Evolutionary conservation across 768 basidiomycete genomes (phyloP).

Genomic region (Tricholoma terreum): DNA sequence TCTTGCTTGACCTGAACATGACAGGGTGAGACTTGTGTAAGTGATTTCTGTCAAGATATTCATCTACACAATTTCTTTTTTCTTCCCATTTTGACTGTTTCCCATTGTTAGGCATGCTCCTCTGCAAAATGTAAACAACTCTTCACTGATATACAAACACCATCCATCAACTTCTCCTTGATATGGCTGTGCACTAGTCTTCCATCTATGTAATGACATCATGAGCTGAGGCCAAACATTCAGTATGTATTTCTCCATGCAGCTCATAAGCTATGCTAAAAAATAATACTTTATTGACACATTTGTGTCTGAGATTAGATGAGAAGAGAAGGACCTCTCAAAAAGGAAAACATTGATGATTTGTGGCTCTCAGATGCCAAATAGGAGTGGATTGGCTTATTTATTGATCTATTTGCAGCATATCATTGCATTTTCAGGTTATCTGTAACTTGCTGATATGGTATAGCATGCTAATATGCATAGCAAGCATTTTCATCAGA

Average conservation of each 20-base stretch:
- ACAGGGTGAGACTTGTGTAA: conserved; percentile 15
- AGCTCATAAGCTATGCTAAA: background rate
- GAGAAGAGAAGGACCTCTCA: background rate
- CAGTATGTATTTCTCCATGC: background rate
- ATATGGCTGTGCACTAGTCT: too few species aligned
- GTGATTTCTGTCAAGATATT: background rate
- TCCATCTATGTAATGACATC: background rate
- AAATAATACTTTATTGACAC: background rate
- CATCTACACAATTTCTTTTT: background rate
- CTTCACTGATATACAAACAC: background rate
- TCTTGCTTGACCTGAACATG: background rate
- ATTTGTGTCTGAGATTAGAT: background rate
- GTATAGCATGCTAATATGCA: conserved; percentile 27
- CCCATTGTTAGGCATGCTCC: background rate
- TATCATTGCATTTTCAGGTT: background rate
- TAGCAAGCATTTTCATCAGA: conserved; percentile 34
- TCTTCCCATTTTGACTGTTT: background rate
- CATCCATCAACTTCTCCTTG: background rate
- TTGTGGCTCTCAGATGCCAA: background rate
- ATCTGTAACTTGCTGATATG: background rate
- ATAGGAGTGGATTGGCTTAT: background rate
- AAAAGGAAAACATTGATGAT: background rate
- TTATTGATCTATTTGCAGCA: background rate
- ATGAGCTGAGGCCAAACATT: background rate
- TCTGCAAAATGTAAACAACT: background rate